These are phyloP conservation scores for Colletotrichum sp. DNA, from an alignment of 2,329 filamentous ascomycete genomes.

Conservation along the genomic window DNA sequence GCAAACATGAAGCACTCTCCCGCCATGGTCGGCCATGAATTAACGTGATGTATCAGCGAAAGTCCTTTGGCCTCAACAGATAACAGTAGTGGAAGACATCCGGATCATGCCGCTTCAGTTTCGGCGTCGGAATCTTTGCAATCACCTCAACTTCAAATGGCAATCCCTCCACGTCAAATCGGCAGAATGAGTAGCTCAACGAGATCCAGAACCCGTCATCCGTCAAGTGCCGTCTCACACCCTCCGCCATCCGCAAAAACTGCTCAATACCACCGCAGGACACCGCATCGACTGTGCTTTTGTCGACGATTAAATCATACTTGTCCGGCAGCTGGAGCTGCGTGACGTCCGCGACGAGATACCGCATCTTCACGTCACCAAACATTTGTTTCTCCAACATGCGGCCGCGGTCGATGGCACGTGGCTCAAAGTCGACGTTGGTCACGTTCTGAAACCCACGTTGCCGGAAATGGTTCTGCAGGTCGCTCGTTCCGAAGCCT, in stretches of 20 bases:
- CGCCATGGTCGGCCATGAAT: background rate
- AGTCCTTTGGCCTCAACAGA: constrained; percentile 37
- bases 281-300: constrained; percentile 54
- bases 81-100: constrained; percentile 53
- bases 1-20: background rate
- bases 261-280: constrained; percentile 47
- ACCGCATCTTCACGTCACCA: constrained; percentile 47
- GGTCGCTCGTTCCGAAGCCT: constrained; percentile 55
- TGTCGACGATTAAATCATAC: constrained; percentile 53
- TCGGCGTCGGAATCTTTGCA: constrained; percentile 45
- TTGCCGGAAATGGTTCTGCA: constrained; percentile 51
- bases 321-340: constrained; percentile 29
- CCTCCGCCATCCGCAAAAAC: constrained; percentile 41
- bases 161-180: constrained; percentile 42
- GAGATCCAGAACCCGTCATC: constrained; percentile 50
- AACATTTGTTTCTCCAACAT: constrained; percentile 45
- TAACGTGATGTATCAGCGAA: background rate
- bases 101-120: constrained; percentile 45
- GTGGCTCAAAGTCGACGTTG: constrained; percentile 56
- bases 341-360: constrained; percentile 51
- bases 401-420: constrained; percentile 48
- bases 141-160: constrained; percentile 48
- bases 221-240: constrained; percentile 39
- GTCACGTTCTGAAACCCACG: constrained; percentile 47
- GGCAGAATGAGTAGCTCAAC: constrained; percentile 48